Percentiles rank a stretch among this genome's conserved stretches.
These are phyloP conservation scores for Salix arbutifolia DNA, from an alignment of 345 rosid genomes.

Conservation along the genomic window DNA sequence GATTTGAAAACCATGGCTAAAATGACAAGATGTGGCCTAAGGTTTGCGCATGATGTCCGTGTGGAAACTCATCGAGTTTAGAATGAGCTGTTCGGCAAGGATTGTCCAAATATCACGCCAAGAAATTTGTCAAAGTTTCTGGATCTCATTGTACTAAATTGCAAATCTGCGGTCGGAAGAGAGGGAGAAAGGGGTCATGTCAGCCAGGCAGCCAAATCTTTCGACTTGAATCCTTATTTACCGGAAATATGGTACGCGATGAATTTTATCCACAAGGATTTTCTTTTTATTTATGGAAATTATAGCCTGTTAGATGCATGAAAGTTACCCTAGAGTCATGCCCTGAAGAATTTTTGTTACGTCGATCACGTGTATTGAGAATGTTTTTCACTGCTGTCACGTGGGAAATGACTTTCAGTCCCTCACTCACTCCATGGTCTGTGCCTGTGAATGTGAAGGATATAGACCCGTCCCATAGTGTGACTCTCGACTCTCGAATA, in stretches of 20 bases:
- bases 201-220: constrained; percentile 44
- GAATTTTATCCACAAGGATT: neutral
- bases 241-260: neutral
- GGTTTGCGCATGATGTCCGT: neutral
- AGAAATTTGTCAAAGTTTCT: constrained; percentile 26
- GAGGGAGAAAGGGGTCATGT: constrained; percentile 25
- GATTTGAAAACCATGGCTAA: neutral
- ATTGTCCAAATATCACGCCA: constrained; percentile 13
- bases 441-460: neutral
- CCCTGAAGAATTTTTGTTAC: constrained; percentile 21
- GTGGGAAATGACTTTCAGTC: neutral
- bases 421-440: neutral
- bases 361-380: constrained; percentile 21
- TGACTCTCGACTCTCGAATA: too few species aligned
- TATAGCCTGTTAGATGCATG: neutral
- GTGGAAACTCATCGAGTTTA: neutral
- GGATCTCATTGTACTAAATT: constrained; percentile 11
- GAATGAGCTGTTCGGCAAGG: constrained; percentile 36
- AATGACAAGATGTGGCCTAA: too few species aligned
- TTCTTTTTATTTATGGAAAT: neutral
- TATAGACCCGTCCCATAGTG: too few species aligned
- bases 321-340: constrained; percentile 15
- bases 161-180: constrained; percentile 16
- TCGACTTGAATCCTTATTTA: constrained; percentile 19
- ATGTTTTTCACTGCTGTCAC: neutral